Base-by-base conservation (phyloP, 2,329 filamentous ascomycete species). In the Penicillium sp. region DNA sequence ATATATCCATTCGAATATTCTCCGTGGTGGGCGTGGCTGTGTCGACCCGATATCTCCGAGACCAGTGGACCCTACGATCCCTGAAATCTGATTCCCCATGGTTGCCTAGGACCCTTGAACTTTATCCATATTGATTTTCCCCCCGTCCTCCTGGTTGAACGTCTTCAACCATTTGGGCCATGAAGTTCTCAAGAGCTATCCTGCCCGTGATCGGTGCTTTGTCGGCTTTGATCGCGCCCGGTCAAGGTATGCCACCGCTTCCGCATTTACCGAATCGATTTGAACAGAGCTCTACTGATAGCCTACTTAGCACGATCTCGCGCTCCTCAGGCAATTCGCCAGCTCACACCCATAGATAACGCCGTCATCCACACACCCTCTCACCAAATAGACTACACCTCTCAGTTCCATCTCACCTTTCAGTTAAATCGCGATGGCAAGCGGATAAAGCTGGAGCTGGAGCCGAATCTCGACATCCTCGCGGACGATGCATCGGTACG, bases 401-500 rank as follows among this genome's bases (percentile, higher is more conserved):
- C 92, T 13, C 79, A 85, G 19, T 99, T 99, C 73, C 90, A 96
- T 66, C 78, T 99, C 58, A 87, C 85, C 26, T 97, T 99, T 71
- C 80, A 85, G 53, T 77, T 96, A 31, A 86, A 89, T 67, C 78
- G 84, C 56, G 81, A 83, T 49, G 77, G 82, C 56, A 83, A 92
- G 60, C 83, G 86, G 62, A 80, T 97, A 66, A 90, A 91, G 61
- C 82, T 99, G 48, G 83, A 84, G 51, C 82, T 99, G 45, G 87
- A 94, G 70, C 94, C 94, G 3, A 97, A 97, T 71, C 86, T 96
- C 77, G 91, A 97, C 74, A 87, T 97, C 54, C 80, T 99, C 42
- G 84, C 88, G 51, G 83, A 91, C 14, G 87, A 88, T 64, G 89
- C 92, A 8, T 84, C 83, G 47, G 79, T 99, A 44, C 84, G 87